phyloP scores from a whole-genome alignment of 2,329 filamentous ascomycete species.

The Penicillium sp. region DNA sequence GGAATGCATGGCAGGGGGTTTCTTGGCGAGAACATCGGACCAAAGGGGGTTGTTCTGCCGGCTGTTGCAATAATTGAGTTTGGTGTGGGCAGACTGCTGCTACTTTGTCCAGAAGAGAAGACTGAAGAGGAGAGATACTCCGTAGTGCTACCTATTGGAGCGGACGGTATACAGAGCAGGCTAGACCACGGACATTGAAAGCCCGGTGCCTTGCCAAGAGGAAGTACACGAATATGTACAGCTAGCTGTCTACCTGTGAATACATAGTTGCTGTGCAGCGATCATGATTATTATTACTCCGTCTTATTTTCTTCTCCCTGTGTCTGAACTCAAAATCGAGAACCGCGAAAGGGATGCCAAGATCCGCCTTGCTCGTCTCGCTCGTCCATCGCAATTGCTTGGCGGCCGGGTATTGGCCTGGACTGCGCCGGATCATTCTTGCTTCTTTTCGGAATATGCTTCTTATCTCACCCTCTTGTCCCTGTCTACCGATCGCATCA shows the following conservation, averaged over 20 bases:
- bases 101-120: background rate
- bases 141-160: conserved; percentile 6
- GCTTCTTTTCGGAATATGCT: background rate
- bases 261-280: background rate
- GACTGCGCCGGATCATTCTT: background rate
- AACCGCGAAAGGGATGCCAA: conserved; percentile 11
- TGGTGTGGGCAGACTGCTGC: background rate
- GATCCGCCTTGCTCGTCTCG: conserved; percentile 8
- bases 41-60: conserved; percentile 27
- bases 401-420: background rate
- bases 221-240: background rate
- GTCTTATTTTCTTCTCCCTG: background rate
- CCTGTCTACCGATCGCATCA: too few relatives aligned
- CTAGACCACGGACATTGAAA: background rate
- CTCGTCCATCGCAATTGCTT: conserved; percentile 12
- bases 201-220: conserved; percentile 7
- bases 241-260: too few relatives aligned
- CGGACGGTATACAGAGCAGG: conserved; percentile 8
- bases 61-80: conserved; percentile 16
- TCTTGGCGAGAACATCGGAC: conserved; percentile 26
- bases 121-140: background rate
- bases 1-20: conserved; percentile 33
- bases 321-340: background rate
- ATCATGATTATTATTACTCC: background rate
- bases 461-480: background rate